Conservation (phyloP, 306 rosid species). For the Prunus salicina region DNA sequence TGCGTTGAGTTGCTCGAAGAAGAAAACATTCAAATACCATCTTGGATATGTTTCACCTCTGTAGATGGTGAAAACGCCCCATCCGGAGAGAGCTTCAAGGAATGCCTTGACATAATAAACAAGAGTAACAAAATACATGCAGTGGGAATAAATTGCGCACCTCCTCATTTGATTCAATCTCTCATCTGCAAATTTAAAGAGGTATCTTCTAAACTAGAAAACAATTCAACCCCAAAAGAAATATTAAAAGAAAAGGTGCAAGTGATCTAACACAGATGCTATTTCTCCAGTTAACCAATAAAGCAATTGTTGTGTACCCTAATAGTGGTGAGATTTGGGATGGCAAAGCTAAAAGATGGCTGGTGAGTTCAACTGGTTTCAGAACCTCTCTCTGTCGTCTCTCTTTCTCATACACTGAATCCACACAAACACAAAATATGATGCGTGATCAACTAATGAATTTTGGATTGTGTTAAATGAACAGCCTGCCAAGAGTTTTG, state of each 20-base stretch:
- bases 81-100: conserved; percentile 77
- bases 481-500: conserved; percentile 77
- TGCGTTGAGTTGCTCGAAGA: conserved; percentile 82
- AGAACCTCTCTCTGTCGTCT: neutral
- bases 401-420: no score
- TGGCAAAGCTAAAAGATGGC: conserved; percentile 81
- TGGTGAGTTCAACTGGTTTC: conserved; percentile 41
- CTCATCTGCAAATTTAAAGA: conserved; percentile 62
- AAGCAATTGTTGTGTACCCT: conserved; percentile 74
- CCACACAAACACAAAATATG: neutral
- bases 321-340: conserved; percentile 93
- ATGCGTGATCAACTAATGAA: conserved; percentile 8
- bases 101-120: conserved; percentile 60
- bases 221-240: neutral
- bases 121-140: conserved; percentile 60
- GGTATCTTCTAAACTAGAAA: conserved; percentile 29
- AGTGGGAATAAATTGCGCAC: conserved; percentile 87
- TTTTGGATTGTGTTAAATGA: conserved; percentile 23
- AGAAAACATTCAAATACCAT: conserved; percentile 62
- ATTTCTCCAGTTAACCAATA: conserved; percentile 62
- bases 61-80: conserved; percentile 87
- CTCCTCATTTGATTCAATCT: conserved; percentile 71
- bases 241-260: no score
- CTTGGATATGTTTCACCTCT: conserved; percentile 86
- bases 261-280: neutral